Evolutionary conservation across 345 rosid genomes (phyloP), one percentile per base, ranked within the genome.

Genomic region (Eucalyptus curtisii): DNA sequence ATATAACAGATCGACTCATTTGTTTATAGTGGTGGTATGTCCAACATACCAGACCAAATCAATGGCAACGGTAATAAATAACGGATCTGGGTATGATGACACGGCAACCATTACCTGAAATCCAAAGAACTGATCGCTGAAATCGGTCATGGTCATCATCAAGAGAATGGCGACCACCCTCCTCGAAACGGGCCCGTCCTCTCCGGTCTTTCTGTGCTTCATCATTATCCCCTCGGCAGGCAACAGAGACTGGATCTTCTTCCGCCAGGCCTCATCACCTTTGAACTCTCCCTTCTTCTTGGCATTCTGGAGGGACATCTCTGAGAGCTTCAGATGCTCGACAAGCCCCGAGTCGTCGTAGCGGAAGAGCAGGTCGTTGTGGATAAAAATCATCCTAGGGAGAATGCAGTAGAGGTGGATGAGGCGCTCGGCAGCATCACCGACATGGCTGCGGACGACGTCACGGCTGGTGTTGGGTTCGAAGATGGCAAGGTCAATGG

Each of bases 71-170:
- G 64, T 57, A 57, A 57, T 27, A n/a, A 24, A 24, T 10, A 25
- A 57, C 30, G 27, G 64, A 10, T 25, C 64, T 27, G n/a, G 27
- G 64, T 57, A 57, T 5, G 13, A 57, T 24, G 64, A 57, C n/a
- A 57, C 1, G 64, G 27, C 30, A 53, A 53, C 57, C 57, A 27
- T 57, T 25, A 57, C 64, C 64, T 57, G 64, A 57, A 57, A 57
- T 13, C 98, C 95, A 48, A 95, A 97, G 10, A 94, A 87, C 88
- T 97, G 98, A 84, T 95, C 99, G 82, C 99, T 96, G 87, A 97
- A 96, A 92, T 97, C 99, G 3, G 98, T 99, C 93, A 97, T 94
- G 2, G 98, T 95, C 97, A 96, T 93, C 88, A 96, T 10, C 10
- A 96, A 68, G 90, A 96, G 95, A 27, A 89, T 84, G 68, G 95